Evolutionary conservation across 495 filamentous ascomycete genomes (phyloP).

Genomic region (Endocarpon pusillum): DNA sequence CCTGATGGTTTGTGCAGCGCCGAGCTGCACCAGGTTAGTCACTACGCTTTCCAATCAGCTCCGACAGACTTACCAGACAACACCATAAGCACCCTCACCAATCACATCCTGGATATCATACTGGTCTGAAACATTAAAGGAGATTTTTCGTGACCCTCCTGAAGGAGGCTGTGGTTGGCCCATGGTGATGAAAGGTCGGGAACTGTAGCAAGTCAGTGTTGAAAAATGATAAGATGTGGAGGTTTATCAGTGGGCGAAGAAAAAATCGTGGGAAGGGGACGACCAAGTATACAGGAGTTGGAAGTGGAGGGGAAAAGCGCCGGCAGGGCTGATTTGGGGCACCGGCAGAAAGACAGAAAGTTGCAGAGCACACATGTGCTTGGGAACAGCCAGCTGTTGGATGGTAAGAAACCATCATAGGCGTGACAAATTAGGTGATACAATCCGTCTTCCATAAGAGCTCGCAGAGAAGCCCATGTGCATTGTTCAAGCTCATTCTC

Average conservation of each 20-base stretch:
- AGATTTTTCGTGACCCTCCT: constrained; percentile 79
- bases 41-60: constrained; percentile 1
- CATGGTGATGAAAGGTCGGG: constrained; percentile 17
- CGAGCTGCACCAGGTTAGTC: constrained; percentile 41
- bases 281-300: neutral
- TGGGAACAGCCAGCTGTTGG: no score
- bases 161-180: constrained; percentile 29
- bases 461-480: no score
- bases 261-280: neutral
- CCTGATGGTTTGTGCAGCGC: constrained; percentile 96
- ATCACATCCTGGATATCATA: constrained; percentile 99
- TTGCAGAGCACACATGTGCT: no score
- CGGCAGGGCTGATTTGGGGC: no score
- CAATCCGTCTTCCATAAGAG: no score
- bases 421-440: no score
- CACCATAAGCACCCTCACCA: constrained; percentile 95
- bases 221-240: neutral
- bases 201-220: neutral
- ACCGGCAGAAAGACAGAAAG: no score
- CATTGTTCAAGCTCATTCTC: no score
- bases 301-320: no score
- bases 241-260: neutral
- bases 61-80: constrained; percentile 66
- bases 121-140: constrained; percentile 98
- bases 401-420: no score